Base-by-base conservation (phyloP, 768 basidiomycete species). In the Peribolospora baueri region DNA sequence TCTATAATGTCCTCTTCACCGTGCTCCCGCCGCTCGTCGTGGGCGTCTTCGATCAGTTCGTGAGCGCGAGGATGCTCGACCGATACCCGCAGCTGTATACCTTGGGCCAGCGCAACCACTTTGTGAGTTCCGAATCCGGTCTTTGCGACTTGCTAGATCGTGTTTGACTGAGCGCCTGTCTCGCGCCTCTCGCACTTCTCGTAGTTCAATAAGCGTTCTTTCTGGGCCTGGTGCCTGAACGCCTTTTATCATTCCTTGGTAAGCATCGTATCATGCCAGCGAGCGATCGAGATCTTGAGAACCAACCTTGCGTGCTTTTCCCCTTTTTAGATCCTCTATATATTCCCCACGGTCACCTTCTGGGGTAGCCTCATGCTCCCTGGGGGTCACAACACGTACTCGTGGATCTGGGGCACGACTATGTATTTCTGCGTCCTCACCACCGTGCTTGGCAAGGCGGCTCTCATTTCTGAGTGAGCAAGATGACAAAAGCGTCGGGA, bases 321-420 rank as follows among this genome's bases (percentile, higher is more conserved):
- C 9, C 2, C 7, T 49, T 4, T 48, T 1, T 60, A 97, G 91
- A 68, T 91, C 53, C 70, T 90, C 40, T 98, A 79, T 66, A 79
- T 77, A 5, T 88, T 91, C 64, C 87, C 87, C 2, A 71, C 90
- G 50, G 75, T 87, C 53, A 73, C 93, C 43, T 97, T 90, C 69
- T 87, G 86, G 82, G 85, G 85, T 48, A 88, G 90, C 64, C 69
- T 93, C 59, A 82, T 87, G 62, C 78, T 82, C 54, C 68, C 75
- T 0, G 72, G 77, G 53, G 93, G 93, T 2, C 72, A 76, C 55
- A 84, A 91, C 65, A 78, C 82, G 8, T 91, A 87, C 1, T 86
- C 88, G 70, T 98, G 93, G 93, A 84, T 90, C 61, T 98, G 91
- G 91, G 93, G 93, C 51, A 91, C 87, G 9, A 84, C 82, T 36